Percentiles rank a stretch among this genome's conserved stretches.
Conservation (phyloP, 208 protist species). For the Acanthamoeba triangularis region DNA sequence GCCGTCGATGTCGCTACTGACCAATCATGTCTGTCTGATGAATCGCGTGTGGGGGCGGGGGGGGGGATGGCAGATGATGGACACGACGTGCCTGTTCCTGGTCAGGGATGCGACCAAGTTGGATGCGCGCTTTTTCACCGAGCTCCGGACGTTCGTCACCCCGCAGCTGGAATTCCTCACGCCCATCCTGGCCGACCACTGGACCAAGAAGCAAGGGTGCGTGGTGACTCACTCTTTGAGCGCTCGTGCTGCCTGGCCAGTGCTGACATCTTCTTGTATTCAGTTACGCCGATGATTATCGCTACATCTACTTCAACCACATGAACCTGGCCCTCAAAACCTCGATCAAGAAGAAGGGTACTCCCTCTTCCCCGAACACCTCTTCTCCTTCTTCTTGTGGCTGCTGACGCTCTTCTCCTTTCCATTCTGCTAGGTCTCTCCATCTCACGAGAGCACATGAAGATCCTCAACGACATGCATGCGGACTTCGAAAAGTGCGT, state of each 20-base stretch:
- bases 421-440: not conserved
- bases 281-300: conserved; percentile 77
- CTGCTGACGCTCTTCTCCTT: not conserved
- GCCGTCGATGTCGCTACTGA: not conserved
- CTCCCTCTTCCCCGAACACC: not conserved
- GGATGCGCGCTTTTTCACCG: conserved; percentile 29
- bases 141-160: conserved; percentile 26
- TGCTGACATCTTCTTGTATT: not conserved
- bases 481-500: conserved; percentile 83
- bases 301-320: conserved; percentile 90
- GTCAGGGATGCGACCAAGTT: conserved; percentile 53
- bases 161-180: conserved; percentile 80
- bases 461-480: conserved; percentile 87
- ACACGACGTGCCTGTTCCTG: conserved; percentile 79
- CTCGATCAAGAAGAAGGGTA: conserved; percentile 79
- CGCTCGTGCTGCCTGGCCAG: not conserved
- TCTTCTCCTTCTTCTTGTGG: not conserved
- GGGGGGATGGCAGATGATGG: conserved; percentile 15
- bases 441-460: conserved; percentile 82
- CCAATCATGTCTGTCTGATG: not conserved
- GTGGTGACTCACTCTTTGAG: not conserved
- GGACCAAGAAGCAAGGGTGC: conserved; percentile 76
- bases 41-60: not conserved
- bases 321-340: conserved; percentile 90
- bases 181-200: conserved; percentile 72